Evolutionary conservation across 305 asterid genomes (phyloP).

Genomic region (Coffea humblotiana): DNA sequence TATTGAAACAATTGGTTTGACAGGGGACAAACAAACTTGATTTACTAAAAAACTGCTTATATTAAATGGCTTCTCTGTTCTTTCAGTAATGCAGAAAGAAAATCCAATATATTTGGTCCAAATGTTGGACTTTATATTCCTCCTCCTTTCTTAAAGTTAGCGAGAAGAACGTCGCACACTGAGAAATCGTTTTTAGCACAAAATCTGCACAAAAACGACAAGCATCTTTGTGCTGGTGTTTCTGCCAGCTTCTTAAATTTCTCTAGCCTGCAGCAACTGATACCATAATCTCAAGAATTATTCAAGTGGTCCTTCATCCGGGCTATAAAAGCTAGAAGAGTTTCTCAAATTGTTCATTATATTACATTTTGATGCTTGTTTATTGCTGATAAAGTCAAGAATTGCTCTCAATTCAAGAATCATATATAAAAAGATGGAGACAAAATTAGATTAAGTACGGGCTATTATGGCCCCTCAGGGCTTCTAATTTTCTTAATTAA

Average conservation of each 20-base stretch:
- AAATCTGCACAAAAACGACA: not conserved
- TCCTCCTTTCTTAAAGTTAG: not conserved
- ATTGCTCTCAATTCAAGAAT: not conserved
- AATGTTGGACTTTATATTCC: not conserved
- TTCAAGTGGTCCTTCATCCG: not conserved
- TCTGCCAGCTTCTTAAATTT: not conserved
- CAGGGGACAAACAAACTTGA: not conserved
- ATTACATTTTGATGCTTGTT: not conserved
- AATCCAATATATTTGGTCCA: not conserved
- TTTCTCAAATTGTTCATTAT: not conserved
- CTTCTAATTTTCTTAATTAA: not conserved
- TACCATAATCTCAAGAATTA: not conserved
- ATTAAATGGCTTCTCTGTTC: not conserved
- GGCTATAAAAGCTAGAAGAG: not conserved
- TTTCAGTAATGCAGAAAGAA: not conserved
- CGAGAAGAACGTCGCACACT: not conserved
- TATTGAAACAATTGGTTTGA: not conserved
- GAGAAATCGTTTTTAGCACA: not conserved
- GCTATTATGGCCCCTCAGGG: not conserved
- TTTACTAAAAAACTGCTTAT: not conserved
- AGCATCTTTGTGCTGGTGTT: not conserved
- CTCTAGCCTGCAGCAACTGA: not conserved
- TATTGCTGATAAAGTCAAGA: not conserved
- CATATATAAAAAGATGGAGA: not conserved
- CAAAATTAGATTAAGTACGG: not conserved